A percentile compares a stretch with the other conserved stretches of the same genome.
These are phyloP conservation scores for Echinosophora koreensis DNA, from an alignment of 306 rosid genomes.

Conservation along the genomic window DNA sequence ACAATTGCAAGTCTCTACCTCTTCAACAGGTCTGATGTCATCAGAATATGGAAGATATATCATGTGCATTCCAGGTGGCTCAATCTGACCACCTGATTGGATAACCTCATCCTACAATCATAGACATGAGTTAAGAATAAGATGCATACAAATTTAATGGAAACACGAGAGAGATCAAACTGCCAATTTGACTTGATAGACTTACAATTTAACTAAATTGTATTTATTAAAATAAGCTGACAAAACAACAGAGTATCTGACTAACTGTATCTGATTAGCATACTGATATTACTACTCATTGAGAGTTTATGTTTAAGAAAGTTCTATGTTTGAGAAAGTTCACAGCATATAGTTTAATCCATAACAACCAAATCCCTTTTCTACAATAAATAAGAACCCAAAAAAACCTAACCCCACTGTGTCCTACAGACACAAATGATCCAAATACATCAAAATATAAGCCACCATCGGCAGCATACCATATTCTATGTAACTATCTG, in stretches of 20 bases:
- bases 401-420: background rate
- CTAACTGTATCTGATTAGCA: background rate
- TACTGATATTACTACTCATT: slow-evolving; percentile 3
- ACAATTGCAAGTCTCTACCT: slow-evolving; percentile 61
- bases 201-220: slow-evolving; percentile 10
- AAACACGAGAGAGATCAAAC: slow-evolving; percentile 21
- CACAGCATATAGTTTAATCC: slow-evolving; percentile 15
- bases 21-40: slow-evolving; percentile 90
- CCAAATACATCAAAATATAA: slow-evolving; percentile 2
- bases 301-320: background rate
- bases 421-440: background rate
- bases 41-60: slow-evolving; percentile 91
- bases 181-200: slow-evolving; percentile 1
- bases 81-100: slow-evolving; percentile 79
- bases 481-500: background rate
- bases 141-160: slow-evolving; percentile 4
- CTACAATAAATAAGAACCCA: slow-evolving; percentile 4
- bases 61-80: slow-evolving; percentile 98
- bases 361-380: slow-evolving; percentile 9
- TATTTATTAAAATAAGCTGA: slow-evolving; percentile 16
- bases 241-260: background rate
- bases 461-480: slow-evolving; percentile 1
- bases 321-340: background rate
- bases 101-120: slow-evolving; percentile 76
- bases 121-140: slow-evolving; percentile 18